Evolutionary conservation across 257 asterid species (phyloP).

Genomic region (Capsicum baccatum): DNA sequence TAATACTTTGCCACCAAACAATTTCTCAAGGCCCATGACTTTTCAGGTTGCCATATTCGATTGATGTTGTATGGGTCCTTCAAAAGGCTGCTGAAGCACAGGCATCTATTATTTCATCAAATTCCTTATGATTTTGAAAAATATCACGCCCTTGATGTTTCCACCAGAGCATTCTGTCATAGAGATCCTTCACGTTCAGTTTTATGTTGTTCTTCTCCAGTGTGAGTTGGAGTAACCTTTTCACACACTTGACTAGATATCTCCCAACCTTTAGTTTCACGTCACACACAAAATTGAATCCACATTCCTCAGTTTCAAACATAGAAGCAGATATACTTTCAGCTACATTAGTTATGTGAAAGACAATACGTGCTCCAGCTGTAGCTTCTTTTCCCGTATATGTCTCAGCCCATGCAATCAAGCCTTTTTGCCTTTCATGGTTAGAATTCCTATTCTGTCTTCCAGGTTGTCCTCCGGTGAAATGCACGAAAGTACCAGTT

Average conservation of each 20-base stretch:
- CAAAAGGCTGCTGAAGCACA: conserved; percentile 34
- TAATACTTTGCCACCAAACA: background rate
- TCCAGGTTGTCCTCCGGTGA: conserved; percentile 39
- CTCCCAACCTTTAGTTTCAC: conserved; percentile 55
- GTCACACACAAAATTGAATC: conserved; percentile 46
- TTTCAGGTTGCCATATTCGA: background rate
- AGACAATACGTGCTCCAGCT: conserved; percentile 64
- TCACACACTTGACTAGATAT: conserved; percentile 62
- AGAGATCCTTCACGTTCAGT: conserved; percentile 59
- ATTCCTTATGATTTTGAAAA: conserved; percentile 47
- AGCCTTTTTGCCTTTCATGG: conserved; percentile 32
- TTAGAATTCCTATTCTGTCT: conserved; percentile 47
- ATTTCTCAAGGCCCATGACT: background rate
- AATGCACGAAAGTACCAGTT: conserved; percentile 50
- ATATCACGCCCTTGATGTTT: conserved; percentile 57
- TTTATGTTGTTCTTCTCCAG: conserved; percentile 39
- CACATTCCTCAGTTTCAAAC: conserved; percentile 66
- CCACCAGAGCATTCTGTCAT: conserved; percentile 58
- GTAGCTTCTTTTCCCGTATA: conserved; percentile 59
- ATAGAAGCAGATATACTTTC: conserved; percentile 50
- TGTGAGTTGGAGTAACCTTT: conserved; percentile 52
- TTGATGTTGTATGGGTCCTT: background rate
- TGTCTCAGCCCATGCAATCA: conserved; percentile 41
- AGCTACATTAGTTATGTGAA: conserved; percentile 58
- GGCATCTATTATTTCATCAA: conserved; percentile 50